phyloP scores from a whole-genome alignment of 2,329 filamentous ascomycete species.

The Tolypocladium capitatum region DNA sequence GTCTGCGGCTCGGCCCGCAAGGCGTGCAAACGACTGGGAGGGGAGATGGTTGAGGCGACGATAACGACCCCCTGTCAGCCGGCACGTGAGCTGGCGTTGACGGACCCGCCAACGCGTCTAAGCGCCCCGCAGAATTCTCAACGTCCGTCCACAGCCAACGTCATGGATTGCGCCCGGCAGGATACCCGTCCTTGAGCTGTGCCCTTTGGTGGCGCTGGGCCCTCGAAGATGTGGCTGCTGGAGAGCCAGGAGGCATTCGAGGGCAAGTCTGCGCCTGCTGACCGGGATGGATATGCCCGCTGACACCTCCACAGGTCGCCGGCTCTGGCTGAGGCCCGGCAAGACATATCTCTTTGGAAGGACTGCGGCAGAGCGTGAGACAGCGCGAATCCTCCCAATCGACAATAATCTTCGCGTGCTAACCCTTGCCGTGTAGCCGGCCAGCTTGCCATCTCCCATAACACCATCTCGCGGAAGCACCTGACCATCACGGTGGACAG shows the following conservation, averaged over 20 bases:
- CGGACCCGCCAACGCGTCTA: not conserved
- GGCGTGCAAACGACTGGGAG: not conserved
- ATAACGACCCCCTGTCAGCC: not conserved
- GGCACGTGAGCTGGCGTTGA: conserved; percentile 2
- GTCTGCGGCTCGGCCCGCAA: not conserved
- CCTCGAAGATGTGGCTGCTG: conserved; percentile 47
- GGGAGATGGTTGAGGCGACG: not conserved
- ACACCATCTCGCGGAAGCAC: conserved; percentile 81
- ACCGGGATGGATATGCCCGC: not conserved
- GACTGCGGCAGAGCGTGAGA: conserved; percentile 51
- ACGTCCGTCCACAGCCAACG: not conserved
- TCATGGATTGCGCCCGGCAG: not conserved
- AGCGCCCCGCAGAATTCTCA: not conserved
- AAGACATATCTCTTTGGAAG: conserved; percentile 78
- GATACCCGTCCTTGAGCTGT: not conserved
- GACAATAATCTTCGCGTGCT: too few relatives aligned
- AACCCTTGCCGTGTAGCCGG: conserved; percentile 32
- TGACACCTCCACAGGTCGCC: conserved; percentile 22
- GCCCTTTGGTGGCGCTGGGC: not conserved
- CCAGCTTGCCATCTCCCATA: conserved; percentile 59
- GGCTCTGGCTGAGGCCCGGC: conserved; percentile 74
- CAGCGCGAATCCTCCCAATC: too few relatives aligned
- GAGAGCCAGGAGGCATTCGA: conserved; percentile 43
- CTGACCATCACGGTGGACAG: conserved; percentile 59
- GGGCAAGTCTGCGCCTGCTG: conserved; percentile 15